These are phyloP conservation scores for Phaeosphaeriaceae sp. DNA, from an alignment of 2,329 filamentous ascomycete species.

Conservation along the genomic window DNA sequence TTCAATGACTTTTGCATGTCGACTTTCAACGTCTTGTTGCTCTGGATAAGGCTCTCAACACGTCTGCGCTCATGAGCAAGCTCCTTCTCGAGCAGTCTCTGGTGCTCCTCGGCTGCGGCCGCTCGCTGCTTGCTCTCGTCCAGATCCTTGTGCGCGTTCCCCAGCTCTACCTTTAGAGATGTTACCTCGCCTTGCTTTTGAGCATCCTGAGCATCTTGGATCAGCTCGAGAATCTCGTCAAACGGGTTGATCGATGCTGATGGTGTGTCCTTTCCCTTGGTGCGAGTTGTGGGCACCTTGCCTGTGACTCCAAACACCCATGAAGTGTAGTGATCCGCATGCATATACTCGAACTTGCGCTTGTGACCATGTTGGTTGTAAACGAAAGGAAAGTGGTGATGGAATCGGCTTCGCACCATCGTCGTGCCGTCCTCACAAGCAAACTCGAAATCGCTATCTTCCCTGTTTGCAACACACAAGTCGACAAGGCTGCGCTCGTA, in stretches of 20 bases:
- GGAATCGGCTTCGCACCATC: not conserved
- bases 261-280: not conserved
- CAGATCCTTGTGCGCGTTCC: not conserved
- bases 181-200: not conserved
- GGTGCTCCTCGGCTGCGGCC: not conserved
- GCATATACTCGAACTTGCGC: slow-evolving; percentile 1
- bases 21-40: not conserved
- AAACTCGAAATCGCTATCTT: not conserved
- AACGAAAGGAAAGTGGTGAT: not conserved
- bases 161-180: not conserved
- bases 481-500: not conserved
- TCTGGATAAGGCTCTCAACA: not conserved
- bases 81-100: not conserved
- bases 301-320: not conserved
- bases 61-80: not conserved
- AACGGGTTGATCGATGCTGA: not conserved
- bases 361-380: not conserved
- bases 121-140: not conserved
- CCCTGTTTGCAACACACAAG: not conserved
- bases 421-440: not conserved
- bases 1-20: not conserved
- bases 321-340: not conserved
- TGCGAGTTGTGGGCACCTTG: not conserved
- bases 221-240: not conserved
- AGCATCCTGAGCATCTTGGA: not conserved